Base-by-base conservation (phyloP, 345 rosid genomes). In the Clausena lansium region DNA sequence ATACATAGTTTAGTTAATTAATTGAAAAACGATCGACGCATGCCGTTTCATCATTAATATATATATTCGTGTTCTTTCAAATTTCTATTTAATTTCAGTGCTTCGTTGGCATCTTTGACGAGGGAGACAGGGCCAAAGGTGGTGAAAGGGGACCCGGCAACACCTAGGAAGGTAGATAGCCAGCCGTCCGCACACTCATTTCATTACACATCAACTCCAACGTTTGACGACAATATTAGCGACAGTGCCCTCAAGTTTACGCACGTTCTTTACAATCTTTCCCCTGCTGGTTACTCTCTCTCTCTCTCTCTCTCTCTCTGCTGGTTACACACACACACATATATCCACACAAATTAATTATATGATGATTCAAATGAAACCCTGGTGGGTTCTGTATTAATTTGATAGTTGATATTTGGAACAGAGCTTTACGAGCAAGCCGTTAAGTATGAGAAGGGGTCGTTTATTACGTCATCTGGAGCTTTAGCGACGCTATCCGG, bases 401-500 rank as follows among this genome's bases (percentile, higher is more conserved):
- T n/a, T 45, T 52, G 57, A 52, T 52, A 4, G 57, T 17, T 52
- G 57, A 17, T 52, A 62, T 62, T 17, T 77, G 80, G 74, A 69
- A 60, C 90, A 91, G 98, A 93, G 87, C 89, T 93, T 9, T 95
- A 93, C n/a, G 99, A 95, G 88, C 97, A 92, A 73, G 98, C 99
- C 0, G 86, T 93, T 7, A 92, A 90, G 87, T 83, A 80, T 52
- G 99, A 95, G 90, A 92, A 91, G 67, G 99, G 98, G 17, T 93
- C 98, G 47, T 95, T 93, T 73, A 87, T 95, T 25, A 88, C 99
- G 66, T 89, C 99, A 0, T 88, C 85, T 6, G 99, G 99, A 22
- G 99, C 99, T 3, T 77, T 95, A 77, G 98, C 98, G 22, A 95
- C 99, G n/a, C 89, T 95, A 2, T 95, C 99, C 0, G 99, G 99